These are phyloP conservation scores for Zygosaccharomyces pseudobailii DNA, from an alignment of 1,139 yeast genomes.

Conservation along the genomic window DNA sequence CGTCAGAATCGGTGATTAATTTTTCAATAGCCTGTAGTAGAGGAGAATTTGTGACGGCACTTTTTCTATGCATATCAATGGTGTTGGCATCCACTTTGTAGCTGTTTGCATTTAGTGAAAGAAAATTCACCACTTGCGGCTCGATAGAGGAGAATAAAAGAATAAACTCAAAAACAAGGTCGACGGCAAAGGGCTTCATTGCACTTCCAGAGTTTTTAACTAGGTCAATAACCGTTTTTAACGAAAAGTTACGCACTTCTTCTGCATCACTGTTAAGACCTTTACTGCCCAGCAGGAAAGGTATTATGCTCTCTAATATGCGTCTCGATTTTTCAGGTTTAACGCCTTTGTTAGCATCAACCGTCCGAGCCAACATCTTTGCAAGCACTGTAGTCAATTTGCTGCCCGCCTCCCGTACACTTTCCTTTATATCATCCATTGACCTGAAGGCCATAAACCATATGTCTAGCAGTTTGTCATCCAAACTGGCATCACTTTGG, in stretches of 20 bases:
- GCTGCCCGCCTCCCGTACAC: constrained; percentile 79
- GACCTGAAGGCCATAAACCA: constrained; percentile 88
- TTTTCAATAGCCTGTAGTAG: constrained; percentile 83
- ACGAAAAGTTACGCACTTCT: constrained; percentile 73
- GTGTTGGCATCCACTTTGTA: constrained; percentile 67
- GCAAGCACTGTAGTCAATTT: constrained; percentile 66
- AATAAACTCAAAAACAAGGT: constrained; percentile 63
- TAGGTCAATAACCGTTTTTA: constrained; percentile 66
- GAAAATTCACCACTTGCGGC: constrained; percentile 83
- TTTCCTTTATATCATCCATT: constrained; percentile 91
- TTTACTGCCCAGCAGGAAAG: constrained; percentile 71
- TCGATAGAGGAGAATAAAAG: constrained; percentile 79
- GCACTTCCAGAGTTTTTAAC: constrained; percentile 59
- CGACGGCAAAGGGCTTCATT: constrained; percentile 64
- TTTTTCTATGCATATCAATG: constrained; percentile 73
- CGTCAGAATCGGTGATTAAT: constrained; percentile 56
- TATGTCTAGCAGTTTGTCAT: constrained; percentile 53
- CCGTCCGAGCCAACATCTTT: constrained; percentile 53
- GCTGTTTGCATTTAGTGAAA: constrained; percentile 84
- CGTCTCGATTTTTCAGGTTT: constrained; percentile 43
- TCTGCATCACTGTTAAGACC: constrained; percentile 84
- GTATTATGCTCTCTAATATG: constrained; percentile 63
- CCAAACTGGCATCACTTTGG: constrained; percentile 51
- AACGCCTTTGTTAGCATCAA: constrained; percentile 36
- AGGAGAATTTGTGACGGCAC: constrained; percentile 75